These are phyloP conservation scores for Trichoderma pleuroti DNA, from an alignment of 2,329 filamentous ascomycete species.

Conservation along the genomic window DNA sequence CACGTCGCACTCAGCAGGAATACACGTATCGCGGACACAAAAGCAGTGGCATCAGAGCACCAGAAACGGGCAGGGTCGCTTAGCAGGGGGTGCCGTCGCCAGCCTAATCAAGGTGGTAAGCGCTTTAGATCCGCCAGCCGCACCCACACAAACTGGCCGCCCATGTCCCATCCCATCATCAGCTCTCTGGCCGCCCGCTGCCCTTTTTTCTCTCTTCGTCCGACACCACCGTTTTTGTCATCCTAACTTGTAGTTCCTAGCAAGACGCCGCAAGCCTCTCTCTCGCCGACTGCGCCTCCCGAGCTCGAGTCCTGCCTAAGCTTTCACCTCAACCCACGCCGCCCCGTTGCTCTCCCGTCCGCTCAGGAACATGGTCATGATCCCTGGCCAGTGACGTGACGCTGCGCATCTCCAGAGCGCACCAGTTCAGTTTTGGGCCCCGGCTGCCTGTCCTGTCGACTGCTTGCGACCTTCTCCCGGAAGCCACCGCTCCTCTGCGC, in stretches of 20 bases:
- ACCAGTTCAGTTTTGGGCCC: constrained; percentile 6
- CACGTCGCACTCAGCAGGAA: background rate
- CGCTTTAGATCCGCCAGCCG: constrained; percentile 19
- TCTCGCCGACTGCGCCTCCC: constrained; percentile 10
- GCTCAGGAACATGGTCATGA: constrained; percentile 34
- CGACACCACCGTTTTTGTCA: constrained; percentile 13
- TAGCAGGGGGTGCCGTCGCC: constrained; percentile 10
- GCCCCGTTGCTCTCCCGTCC: constrained; percentile 8
- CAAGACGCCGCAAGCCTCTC: constrained; percentile 15
- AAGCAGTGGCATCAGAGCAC: constrained; percentile 5
- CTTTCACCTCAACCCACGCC: background rate
- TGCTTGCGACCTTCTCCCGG: background rate
- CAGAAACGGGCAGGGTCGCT: constrained; percentile 7
- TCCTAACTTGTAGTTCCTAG: background rate
- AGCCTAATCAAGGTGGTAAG: constrained; percentile 17
- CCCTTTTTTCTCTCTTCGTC: constrained; percentile 3
- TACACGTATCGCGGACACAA: constrained; percentile 1
- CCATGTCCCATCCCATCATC: constrained; percentile 17
- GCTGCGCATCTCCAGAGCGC: constrained; percentile 23
- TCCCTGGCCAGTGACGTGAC: constrained; percentile 31
- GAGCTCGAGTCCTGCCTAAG: constrained; percentile 6
- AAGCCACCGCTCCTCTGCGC: constrained; percentile 13
- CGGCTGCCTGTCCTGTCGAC: constrained; percentile 15
- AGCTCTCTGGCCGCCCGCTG: constrained; percentile 16
- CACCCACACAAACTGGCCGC: constrained; percentile 9